Base-by-base conservation (phyloP, 768 basidiomycete genomes). In the Rhodotorula diobovata region DNA sequence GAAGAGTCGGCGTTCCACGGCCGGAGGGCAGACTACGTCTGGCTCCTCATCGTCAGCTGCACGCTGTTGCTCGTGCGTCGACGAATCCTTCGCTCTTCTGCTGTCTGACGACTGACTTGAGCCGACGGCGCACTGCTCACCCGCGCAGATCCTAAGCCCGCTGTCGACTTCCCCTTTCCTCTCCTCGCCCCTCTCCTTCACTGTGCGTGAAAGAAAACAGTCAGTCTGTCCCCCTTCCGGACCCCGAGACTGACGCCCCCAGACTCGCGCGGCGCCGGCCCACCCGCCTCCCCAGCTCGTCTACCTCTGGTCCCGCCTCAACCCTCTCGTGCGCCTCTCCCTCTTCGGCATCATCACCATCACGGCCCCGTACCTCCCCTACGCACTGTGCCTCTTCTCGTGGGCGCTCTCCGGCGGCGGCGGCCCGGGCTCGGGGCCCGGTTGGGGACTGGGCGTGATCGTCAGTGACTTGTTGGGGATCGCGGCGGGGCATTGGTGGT, bases 1-100 rank as follows among this genome's bases (percentile, higher is more conserved):
- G 96, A 99, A 81, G 94, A 98, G 81, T 94, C 92, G 23, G 92
- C 92, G 4, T 99, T 95, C 79, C 88, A 90, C 51, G 93, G 93
- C 76, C 85, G 85, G 64, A 88, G 85, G 80, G 95, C 94, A 32
- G 95, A 98, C 79, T 99, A 96, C 81, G 89, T 95, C 78, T 97
- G 93, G 92, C 84, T 98, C 18, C 85, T 99, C 37, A 82, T 93
- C 59, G 85, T 91, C 63, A 94, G 91, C 25, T 86, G 91, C 0
- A 68, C 86, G 39, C 88, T 97, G 85, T 87, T 99, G 50, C 86
- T 99, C 54, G 93, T 95, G 76, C 73, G 88, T 83, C 59, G 28
- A 35, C 16, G 34, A 35, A 43, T 9, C 48, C 64, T 14, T 43
- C 61, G 37, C 45, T 63, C 34, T 35, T 23, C n/a, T n/a, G n/a